A percentile compares a stretch with the other conserved stretches of the same genome.
phyloP scores from a whole-genome alignment of 768 basidiomycete genomes.

The Podaxis sp. region DNA sequence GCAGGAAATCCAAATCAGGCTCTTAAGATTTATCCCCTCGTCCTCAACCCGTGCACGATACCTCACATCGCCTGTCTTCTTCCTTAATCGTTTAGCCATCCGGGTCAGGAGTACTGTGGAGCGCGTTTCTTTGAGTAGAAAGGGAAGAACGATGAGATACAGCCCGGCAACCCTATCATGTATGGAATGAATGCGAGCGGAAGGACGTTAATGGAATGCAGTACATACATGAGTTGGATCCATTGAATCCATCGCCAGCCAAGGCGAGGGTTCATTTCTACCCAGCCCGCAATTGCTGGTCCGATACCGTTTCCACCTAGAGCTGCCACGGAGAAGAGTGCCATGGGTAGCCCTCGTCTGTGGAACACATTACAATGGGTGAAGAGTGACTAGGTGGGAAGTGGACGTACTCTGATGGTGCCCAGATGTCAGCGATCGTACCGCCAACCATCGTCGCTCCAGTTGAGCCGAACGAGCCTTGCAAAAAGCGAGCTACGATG shows the following conservation, averaged over 20 bases:
- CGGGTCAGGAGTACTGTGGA: slow-evolving; percentile 63
- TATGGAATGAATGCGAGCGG: too few species aligned
- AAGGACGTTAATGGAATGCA: neutral
- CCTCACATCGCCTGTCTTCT: slow-evolving; percentile 56
- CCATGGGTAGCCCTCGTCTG: slow-evolving; percentile 78
- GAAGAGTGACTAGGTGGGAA: neutral
- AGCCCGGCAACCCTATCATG: slow-evolving; percentile 42
- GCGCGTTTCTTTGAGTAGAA: slow-evolving; percentile 69
- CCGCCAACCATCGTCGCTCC: slow-evolving; percentile 73
- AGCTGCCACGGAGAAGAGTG: slow-evolving; percentile 60
- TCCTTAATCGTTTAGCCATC: slow-evolving; percentile 58
- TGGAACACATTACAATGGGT: neutral
- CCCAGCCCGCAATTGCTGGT: slow-evolving; percentile 24
- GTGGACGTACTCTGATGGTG: slow-evolving; percentile 45
- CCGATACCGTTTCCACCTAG: slow-evolving; percentile 19
- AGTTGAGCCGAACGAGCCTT: slow-evolving; percentile 65
- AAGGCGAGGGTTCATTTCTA: slow-evolving; percentile 22
- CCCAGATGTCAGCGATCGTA: slow-evolving; percentile 71
- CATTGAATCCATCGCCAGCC: slow-evolving; percentile 29
- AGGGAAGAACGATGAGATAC: slow-evolving; percentile 43
- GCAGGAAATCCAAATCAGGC: slow-evolving; percentile 65
- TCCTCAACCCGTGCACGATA: slow-evolving; percentile 67
- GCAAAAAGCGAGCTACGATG: slow-evolving; percentile 58
- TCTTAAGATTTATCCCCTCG: slow-evolving; percentile 33
- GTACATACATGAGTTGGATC: slow-evolving; percentile 24